A percentile compares a stretch with the other conserved stretches of the same genome.
Conservation (phyloP, 768 basidiomycete genomes). For the Hericium alpestre region DNA sequence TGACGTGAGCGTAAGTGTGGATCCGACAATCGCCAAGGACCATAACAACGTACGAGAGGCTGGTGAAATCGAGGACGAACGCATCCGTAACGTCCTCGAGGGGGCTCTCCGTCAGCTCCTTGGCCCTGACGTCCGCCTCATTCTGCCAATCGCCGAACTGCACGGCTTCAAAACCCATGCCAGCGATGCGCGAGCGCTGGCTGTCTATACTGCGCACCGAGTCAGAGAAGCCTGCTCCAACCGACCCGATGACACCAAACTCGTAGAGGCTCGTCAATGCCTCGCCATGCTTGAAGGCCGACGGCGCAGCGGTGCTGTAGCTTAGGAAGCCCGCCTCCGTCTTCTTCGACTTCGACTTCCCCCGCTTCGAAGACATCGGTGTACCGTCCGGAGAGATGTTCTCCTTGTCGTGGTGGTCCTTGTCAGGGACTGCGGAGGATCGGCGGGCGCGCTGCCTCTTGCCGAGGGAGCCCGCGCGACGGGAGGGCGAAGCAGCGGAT, state of each 20-base stretch:
- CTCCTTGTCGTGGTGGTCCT: not conserved
- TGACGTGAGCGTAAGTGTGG: too few relatives aligned
- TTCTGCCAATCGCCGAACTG: too few relatives aligned
- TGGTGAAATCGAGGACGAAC: not conserved
- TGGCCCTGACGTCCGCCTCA: conserved; percentile 1
- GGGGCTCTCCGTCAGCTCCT: conserved; percentile 9
- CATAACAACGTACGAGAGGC: not conserved
- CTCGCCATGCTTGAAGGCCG: too few relatives aligned
- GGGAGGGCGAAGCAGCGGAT: too few relatives aligned
- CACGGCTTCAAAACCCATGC: too few relatives aligned
- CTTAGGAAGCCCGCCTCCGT: not conserved
- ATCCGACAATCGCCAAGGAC: not conserved
- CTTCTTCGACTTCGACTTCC: not conserved
- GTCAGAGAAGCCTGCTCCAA: not conserved
- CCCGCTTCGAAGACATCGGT: not conserved
- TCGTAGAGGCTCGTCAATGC: too few relatives aligned
- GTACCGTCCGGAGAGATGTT: not conserved
- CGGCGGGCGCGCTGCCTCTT: too few relatives aligned
- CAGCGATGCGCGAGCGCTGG: not conserved
- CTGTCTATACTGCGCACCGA: not conserved
- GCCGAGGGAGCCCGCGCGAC: too few relatives aligned
- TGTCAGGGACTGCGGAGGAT: too few relatives aligned
- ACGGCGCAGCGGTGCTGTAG: not conserved
- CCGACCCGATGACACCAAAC: not conserved
- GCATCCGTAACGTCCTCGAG: conserved; percentile 8